phyloP scores from a whole-genome alignment of 1,139 yeast species.

The Candida labiduridarum region DNA sequence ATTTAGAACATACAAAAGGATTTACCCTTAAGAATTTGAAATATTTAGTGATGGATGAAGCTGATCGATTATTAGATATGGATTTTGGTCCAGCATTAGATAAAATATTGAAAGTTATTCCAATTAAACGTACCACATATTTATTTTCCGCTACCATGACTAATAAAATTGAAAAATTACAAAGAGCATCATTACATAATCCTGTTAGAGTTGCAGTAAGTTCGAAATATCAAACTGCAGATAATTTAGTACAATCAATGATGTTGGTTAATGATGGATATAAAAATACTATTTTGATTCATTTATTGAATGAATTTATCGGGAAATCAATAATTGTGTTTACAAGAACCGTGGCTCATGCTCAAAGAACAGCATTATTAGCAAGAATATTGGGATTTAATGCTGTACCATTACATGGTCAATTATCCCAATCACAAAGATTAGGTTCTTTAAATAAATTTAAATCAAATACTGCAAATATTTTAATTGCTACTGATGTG shows the following conservation, averaged over 20 bases:
- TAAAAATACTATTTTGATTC: conserved; percentile 84
- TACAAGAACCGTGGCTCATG: conserved; percentile 94
- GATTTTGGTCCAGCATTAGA: conserved; percentile 96
- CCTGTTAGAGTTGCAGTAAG: conserved; percentile 94
- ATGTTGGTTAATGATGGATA: conserved; percentile 92
- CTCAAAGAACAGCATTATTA: conserved; percentile 84
- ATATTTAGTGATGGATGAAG: conserved; percentile 94
- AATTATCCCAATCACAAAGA: conserved; percentile 87
- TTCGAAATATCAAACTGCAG: conserved; percentile 88
- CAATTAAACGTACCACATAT: conserved; percentile 83
- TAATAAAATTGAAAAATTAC: conserved; percentile 89
- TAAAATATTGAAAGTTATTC: conserved; percentile 80
- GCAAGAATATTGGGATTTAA: conserved; percentile 82
- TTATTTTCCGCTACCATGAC: conserved; percentile 97
- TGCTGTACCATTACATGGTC: conserved; percentile 95
- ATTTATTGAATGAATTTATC: conserved; percentile 76
- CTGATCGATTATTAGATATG: conserved; percentile 92
- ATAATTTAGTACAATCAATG: conserved; percentile 83
- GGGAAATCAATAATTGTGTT: conserved; percentile 91
- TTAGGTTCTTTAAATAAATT: conserved; percentile 91
- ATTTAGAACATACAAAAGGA: conserved; percentile 92
- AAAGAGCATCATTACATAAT: conserved; percentile 84
- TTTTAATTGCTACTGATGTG: conserved; percentile 94
- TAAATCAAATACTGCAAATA: conserved; percentile 79
- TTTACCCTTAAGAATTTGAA: conserved; percentile 79